Evolutionary conservation across 2,329 filamentous ascomycete species (phyloP).

Genomic region (Talaromyces sp.): DNA sequence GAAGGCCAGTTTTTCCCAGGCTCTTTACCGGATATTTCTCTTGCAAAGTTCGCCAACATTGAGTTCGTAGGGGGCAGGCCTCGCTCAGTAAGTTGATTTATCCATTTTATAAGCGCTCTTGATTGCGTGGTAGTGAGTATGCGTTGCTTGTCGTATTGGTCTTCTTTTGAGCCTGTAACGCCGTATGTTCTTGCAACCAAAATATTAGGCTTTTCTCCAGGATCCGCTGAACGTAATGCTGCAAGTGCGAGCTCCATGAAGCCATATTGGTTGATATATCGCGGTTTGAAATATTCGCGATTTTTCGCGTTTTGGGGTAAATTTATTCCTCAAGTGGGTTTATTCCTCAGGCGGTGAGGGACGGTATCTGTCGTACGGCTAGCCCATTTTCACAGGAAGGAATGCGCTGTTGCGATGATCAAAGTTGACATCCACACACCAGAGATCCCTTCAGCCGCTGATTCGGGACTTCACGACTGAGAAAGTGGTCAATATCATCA

Average conservation of each 20-base stretch:
- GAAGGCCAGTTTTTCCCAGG: neutral
- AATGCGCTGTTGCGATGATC: conserved; percentile 9
- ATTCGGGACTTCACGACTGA: conserved; percentile 8
- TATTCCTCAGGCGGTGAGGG: neutral
- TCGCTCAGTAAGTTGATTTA: neutral
- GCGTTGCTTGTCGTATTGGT: neutral
- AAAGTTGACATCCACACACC: neutral
- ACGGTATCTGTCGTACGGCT: conserved; percentile 17
- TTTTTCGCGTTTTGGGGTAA: neutral
- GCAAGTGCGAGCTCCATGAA: neutral
- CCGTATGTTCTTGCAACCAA: neutral
- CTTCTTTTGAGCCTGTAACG: conserved; percentile 12
- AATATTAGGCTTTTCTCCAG: neutral
- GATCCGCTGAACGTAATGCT: neutral
- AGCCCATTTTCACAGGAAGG: conserved; percentile 12
- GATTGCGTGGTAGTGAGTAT: neutral
- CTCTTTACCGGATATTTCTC: neutral
- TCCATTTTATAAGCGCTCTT: neutral
- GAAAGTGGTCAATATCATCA: conserved; percentile 10
- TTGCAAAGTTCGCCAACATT: neutral
- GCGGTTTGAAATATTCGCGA: neutral
- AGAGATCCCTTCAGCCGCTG: neutral
- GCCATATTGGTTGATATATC: neutral
- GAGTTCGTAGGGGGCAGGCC: neutral
- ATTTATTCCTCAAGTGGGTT: neutral